phyloP scores from a whole-genome alignment of 2,329 filamentous ascomycete species.

The Ascochyta fabae region DNA sequence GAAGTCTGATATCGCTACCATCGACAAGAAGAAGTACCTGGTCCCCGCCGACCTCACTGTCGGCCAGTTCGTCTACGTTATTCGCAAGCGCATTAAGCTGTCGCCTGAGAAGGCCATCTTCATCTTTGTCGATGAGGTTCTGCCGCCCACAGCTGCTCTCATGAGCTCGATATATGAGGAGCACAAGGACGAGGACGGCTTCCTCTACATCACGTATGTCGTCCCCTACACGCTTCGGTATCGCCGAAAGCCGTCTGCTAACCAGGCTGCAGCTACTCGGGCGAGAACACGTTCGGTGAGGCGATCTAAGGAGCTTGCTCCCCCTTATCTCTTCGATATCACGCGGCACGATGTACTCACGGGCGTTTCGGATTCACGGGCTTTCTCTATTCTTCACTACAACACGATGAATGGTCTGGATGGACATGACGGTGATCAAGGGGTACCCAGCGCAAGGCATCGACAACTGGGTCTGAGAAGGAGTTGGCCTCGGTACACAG shows the following conservation, averaged over 20 bases:
- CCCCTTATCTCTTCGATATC: constrained; percentile 26
- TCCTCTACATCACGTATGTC: constrained; percentile 94
- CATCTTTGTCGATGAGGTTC: constrained; percentile 99
- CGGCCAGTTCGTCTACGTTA: constrained; percentile 99
- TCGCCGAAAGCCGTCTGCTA: constrained; percentile 21
- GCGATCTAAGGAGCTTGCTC: constrained; percentile 41
- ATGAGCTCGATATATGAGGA: constrained; percentile 99
- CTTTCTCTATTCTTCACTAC: constrained; percentile 29
- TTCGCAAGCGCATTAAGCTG: constrained; percentile 99
- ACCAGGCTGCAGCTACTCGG: constrained; percentile 72
- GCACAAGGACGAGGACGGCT: constrained; percentile 89
- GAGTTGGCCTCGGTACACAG: not conserved
- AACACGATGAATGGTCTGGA: constrained; percentile 28
- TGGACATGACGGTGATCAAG: constrained; percentile 21
- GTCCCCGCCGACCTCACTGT: constrained; percentile 97
- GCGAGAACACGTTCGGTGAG: constrained; percentile 96
- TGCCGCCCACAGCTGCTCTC: constrained; percentile 93
- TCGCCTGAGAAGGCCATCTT: constrained; percentile 99
- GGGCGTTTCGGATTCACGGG: constrained; percentile 40
- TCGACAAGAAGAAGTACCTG: constrained; percentile 99
- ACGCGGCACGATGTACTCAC: constrained; percentile 33
- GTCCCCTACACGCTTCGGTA: constrained; percentile 36
- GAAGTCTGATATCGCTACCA: constrained; percentile 87
- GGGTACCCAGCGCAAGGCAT: constrained; percentile 19
- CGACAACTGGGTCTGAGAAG: not conserved